Base-by-base conservation (phyloP, 2,329 filamentous ascomycete genomes). In the Tetracladium maxilliforme region DNA sequence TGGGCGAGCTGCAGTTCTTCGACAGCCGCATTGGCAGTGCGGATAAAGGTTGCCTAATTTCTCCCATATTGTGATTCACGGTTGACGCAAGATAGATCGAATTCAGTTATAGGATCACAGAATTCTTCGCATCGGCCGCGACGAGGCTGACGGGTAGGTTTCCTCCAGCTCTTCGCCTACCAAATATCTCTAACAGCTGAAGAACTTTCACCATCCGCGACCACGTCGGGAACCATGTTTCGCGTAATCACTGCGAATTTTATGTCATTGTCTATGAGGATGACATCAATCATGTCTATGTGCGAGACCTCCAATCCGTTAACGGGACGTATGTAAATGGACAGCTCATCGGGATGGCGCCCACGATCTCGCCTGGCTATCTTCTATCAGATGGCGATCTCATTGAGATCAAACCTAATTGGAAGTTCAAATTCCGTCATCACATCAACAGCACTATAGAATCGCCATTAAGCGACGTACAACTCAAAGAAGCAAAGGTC, bases 261-360 rank as follows among this genome's bases (percentile, higher is more conserved):
- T 71, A 69, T 38, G 58, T 58, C 2, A 45, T 70, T 20, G 39
- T 57, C 7, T 66, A 67, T 31, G 62, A 68, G 13, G 38, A 45
- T 11, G 36, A 40, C 12, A 23, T 35, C n/a, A 15, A 28, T 5
- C 15, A 16, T 16, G 26, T 21, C 14, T 12, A 33, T 7, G 29
- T 62, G 68, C 15, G 58, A 65, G 67, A 72, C 34, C 55, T 60
- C 14, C 56, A 58, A 26, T 70, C 66, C 5, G 47, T 46, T 10
- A 62, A 61, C 27, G 66, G 66, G 3, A 70, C 65, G 1, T 59
- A 49, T 25, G 55, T 71, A 19, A 66, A 70, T 29, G 50, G 43
- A 1, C 24, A 38, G 1, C 43, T 52, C 10, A 54, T 68, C 27
- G 63, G 59, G 19, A 45, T 54, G 4, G 25, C 22, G 11, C 37